Evolutionary conservation across 768 basidiomycete species (phyloP), one percentile per base, ranked within the genome.

Genomic region (button mushroom (Agaricus bisporus)): DNA sequence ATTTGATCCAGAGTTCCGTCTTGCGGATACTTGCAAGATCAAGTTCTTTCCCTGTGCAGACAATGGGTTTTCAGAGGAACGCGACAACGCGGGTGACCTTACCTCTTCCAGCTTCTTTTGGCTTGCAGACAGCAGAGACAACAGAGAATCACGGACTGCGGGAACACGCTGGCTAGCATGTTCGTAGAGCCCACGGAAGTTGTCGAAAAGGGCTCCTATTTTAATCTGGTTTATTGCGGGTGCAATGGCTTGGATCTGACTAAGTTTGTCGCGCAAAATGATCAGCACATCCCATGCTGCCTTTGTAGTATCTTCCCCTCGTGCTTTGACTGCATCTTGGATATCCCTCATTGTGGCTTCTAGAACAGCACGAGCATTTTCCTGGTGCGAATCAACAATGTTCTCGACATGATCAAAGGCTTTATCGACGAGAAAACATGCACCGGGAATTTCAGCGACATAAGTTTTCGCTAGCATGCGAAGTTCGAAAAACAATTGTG

Each of bases 321-420:
- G 25, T 35, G 32, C 32, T 20, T 50, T 50, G n/a, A 59, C 37
- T 26, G 66, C 56, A 9, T 51, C 57, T 44, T 60, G 56, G 4
- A 78, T 59, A 32, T 77, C 72, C 14, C 65, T 58, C 47, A 70
- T 73, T 12, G 72, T 69, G 45, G 63, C 15, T 26, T 25, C 44
- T 14, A 74, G 63, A 54, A 77, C 70, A 11, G 43, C 61, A 52
- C 66, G 67, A 7, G 73, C 70, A 52, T 78, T 74, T 25, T 73
- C 69, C 4, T 66, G 57, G 44, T 78, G 73, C 12, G 65, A 61
- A 28, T 70, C 67, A 29, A 68, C 65, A 11, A 72, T 59, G 48
- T 68, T 61, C 42, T 73, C 72, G 41, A 76, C 56, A 14, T 62
- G 60, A 58, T 77, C 73, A 57, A 80, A 78, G 0, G 66, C 70